phyloP scores from a whole-genome alignment of 2,329 filamentous ascomycete species.

The Talaromyces atroroseus region DNA sequence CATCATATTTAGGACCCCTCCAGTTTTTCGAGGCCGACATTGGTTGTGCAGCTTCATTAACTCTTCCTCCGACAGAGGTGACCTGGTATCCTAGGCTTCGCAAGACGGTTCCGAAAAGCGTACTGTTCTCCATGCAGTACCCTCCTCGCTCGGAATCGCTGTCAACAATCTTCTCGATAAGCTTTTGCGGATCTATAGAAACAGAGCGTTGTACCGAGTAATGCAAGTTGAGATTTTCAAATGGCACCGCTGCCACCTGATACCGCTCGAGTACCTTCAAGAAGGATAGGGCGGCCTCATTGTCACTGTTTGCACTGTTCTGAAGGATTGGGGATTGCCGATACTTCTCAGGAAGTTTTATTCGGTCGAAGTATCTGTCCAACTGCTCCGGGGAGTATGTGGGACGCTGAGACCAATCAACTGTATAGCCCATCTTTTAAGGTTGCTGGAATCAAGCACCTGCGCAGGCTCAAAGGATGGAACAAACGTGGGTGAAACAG shows the following conservation, averaged over 20 bases:
- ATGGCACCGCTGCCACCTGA: slow-evolving; percentile 24
- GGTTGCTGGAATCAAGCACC: neutral
- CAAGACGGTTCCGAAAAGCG: slow-evolving; percentile 46
- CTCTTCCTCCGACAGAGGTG: slow-evolving; percentile 3
- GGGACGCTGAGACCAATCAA: slow-evolving; percentile 7
- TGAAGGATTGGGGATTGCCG: slow-evolving; percentile 11
- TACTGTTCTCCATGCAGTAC: slow-evolving; percentile 54
- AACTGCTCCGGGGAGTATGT: slow-evolving; percentile 11
- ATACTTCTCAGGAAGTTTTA: slow-evolving; percentile 15
- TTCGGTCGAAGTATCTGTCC: slow-evolving; percentile 16
- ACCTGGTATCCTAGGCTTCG: slow-evolving; percentile 43
- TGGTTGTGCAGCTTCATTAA: slow-evolving; percentile 7
- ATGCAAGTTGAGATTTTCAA: slow-evolving; percentile 51
- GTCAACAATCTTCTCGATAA: slow-evolving; percentile 47
- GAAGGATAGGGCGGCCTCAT: slow-evolving; percentile 13
- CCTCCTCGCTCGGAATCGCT: slow-evolving; percentile 34
- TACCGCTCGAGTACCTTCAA: slow-evolving; percentile 16
- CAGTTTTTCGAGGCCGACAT: slow-evolving; percentile 5
- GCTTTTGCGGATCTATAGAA: slow-evolving; percentile 39
- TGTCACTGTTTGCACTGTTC: slow-evolving; percentile 9
- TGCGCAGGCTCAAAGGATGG: neutral
- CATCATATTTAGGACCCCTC: slow-evolving; percentile 7
- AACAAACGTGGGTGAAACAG: neutral
- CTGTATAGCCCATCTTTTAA: neutral
- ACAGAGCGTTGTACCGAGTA: slow-evolving; percentile 38